Evolutionary conservation across 495 filamentous ascomycete species (phyloP).

Genomic region (Aspergillus sparsus): DNA sequence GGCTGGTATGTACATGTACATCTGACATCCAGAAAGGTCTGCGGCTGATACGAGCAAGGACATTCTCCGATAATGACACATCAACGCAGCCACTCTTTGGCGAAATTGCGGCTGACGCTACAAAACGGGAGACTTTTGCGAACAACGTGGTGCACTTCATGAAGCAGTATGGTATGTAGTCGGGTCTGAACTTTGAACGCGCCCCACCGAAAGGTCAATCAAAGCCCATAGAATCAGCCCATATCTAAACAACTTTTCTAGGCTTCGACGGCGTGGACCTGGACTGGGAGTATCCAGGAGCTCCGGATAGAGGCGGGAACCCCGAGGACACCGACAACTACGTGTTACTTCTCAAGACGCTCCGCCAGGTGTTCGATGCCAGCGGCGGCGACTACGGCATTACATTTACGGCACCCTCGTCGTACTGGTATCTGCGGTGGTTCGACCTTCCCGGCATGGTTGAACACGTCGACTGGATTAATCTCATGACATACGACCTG

Average conservation of each 20-base stretch:
- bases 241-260: neutral
- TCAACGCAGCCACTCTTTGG: constrained; percentile 1
- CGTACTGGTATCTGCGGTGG: constrained; percentile 55
- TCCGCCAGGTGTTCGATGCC: constrained; percentile 29
- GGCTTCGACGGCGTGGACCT: constrained; percentile 53
- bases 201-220: neutral
- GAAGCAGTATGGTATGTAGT: constrained; percentile 17
- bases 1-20: constrained; percentile 3
- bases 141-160: constrained; percentile 21
- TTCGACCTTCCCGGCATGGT: constrained; percentile 48
- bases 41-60: neutral
- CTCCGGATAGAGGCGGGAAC: constrained; percentile 45
- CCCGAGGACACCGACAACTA: constrained; percentile 45
- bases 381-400: constrained; percentile 33
- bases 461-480: constrained; percentile 50
- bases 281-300: constrained; percentile 52
- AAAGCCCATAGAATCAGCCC: neutral
- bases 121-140: neutral
- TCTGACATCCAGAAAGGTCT: neutral
- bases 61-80: constrained; percentile 4
- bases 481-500: constrained; percentile 59
- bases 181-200: neutral
- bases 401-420: constrained; percentile 46
- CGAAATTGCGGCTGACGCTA: neutral
- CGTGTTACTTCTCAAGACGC: constrained; percentile 36